Percentiles rank a stretch among this genome's conserved stretches.
Conservation (phyloP, 192 early-diverging fungal species). For the Mortierella hygrophila region DNA sequence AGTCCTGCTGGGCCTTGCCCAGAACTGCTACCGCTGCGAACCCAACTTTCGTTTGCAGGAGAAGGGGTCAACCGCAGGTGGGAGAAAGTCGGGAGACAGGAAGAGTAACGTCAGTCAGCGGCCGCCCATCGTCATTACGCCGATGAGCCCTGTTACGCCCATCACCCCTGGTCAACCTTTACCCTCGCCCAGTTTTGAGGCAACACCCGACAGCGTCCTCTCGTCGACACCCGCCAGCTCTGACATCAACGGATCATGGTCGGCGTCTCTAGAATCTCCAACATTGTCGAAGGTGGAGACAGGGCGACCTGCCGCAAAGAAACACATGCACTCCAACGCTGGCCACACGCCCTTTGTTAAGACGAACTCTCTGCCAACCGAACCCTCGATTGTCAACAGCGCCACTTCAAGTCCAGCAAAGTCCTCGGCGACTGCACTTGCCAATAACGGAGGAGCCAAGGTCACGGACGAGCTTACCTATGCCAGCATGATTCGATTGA, state of each 20-base stretch:
- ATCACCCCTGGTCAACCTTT: background rate
- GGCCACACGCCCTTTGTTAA: slow-evolving; percentile 37
- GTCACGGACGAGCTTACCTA: slow-evolving; percentile 57
- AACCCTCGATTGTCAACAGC: slow-evolving; percentile 25
- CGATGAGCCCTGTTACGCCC: background rate
- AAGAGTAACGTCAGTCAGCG: background rate
- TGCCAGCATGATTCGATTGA: slow-evolving; percentile 47
- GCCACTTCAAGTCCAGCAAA: background rate
- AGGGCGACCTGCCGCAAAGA: slow-evolving; percentile 9
- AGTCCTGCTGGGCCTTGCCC: slow-evolving; percentile 51
- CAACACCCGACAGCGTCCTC: background rate
- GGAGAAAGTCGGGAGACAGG: slow-evolving; percentile 20
- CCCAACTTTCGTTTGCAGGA: slow-evolving; percentile 43
- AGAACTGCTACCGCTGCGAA: slow-evolving; percentile 55
- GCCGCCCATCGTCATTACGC: background rate
- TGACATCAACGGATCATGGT: slow-evolving; percentile 1
- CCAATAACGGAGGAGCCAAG: slow-evolving; percentile 35
- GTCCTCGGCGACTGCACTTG: background rate
- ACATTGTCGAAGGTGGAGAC: background rate
- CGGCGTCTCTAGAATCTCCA: background rate
- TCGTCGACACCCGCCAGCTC: background rate
- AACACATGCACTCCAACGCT: slow-evolving; percentile 21
- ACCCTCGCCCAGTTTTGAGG: background rate
- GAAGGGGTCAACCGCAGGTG: background rate
- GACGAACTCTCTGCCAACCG: slow-evolving; percentile 28